Base-by-base conservation (phyloP, 805 yeast species). In the Yamadazyma nakazawae region DNA sequence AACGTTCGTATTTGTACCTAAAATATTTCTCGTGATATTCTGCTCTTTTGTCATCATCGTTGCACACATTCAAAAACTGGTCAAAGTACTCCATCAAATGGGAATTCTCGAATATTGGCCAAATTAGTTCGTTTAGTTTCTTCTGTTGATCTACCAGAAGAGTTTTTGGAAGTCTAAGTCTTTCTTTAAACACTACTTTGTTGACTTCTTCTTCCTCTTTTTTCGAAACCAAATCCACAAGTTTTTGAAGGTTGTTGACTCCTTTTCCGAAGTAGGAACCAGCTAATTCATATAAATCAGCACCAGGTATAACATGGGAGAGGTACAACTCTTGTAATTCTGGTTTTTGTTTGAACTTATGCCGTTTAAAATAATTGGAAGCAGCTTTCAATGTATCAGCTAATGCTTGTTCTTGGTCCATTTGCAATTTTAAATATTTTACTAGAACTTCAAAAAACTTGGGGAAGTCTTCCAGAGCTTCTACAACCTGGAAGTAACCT, bases 11-110 rank as follows among this genome's bases (percentile, higher is more conserved):
- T 48, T 79, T 75, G 58, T 82, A 81, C 46, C 75, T 72, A 34
- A 94, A 62, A 54, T 76, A 74, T 34, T 77, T 74, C 16, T 79
- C 81, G 63, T 94, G 96, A 36, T 75, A 62, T 10, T 62, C 55
- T 18, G 78, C 66, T 56, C 98, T 79, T 40, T 66, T 57, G 0
- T 62, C 72, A 55, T 87, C 95, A 56, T 86, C 85, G 55, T 80
- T 74, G 31, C 68, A 59, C 12, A 78, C 59, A 56, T 85, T 81
- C 43, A 89, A 72, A 43, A 84, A 66, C 47, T 71, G 68, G 26
- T 74, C 68, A 61, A 83, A 86, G 11, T 85, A 67, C 2, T 57
- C 54, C 3, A 81, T 80, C 7, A 89, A 60, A 35, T 74, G 70
- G 0, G 87, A 80, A 8, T 70, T 58, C 42, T 70, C 54, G 54